Conservation (phyloP, 345 rosid genomes). For the Boechera divaricarpa region DNA sequence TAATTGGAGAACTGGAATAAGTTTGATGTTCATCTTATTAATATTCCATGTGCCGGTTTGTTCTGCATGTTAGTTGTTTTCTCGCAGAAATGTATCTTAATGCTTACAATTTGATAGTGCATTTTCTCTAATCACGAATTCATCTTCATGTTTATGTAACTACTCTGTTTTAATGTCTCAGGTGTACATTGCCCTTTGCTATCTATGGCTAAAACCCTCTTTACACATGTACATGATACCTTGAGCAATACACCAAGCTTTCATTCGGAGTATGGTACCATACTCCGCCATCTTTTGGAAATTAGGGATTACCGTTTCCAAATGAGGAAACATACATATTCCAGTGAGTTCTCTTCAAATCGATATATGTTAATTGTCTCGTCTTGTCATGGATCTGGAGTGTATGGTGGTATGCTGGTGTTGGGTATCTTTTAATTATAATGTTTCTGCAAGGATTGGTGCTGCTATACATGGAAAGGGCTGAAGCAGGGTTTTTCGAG, state of each 20-base stretch:
- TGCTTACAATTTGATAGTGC: constrained; percentile 14
- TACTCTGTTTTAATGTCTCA: constrained; percentile 45
- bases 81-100: constrained; percentile 23
- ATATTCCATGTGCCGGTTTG: constrained; percentile 19
- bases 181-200: constrained; percentile 66
- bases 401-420: constrained; percentile 23
- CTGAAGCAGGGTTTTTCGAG: constrained; percentile 56
- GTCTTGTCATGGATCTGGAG: constrained; percentile 27
- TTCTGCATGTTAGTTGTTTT: constrained; percentile 23
- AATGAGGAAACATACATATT: constrained; percentile 70
- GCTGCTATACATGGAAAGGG: constrained; percentile 75
- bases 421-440: constrained; percentile 27
- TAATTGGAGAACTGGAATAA: neutral
- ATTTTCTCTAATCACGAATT: constrained; percentile 25
- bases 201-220: constrained; percentile 67
- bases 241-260: constrained; percentile 76
- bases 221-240: constrained; percentile 72
- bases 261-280: constrained; percentile 84
- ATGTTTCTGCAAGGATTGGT: constrained; percentile 61
- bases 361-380: constrained; percentile 14
- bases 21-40: constrained; percentile 24
- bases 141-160: constrained; percentile 23
- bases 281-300: constrained; percentile 74
- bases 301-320: constrained; percentile 75
- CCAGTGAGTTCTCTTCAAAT: constrained; percentile 56